Conservation (phyloP, 768 basidiomycete genomes). For the Suillus alpinus region DNA sequence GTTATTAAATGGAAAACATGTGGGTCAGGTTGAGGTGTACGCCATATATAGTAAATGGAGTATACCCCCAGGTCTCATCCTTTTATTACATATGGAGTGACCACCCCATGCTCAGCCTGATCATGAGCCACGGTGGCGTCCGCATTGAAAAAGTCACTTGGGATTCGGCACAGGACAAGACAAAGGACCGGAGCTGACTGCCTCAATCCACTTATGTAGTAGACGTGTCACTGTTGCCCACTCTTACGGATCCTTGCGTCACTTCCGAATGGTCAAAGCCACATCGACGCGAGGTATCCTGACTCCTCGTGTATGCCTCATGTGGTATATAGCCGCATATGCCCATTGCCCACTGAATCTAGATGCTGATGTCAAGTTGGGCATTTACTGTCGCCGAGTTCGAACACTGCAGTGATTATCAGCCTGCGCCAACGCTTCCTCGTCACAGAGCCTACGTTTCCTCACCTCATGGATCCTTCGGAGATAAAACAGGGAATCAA, state of each 20-base stretch:
- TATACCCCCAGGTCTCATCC: too few relatives aligned
- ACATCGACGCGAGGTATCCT: not conserved
- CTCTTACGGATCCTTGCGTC: not conserved
- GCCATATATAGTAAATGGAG: too few relatives aligned
- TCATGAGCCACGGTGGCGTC: too few relatives aligned
- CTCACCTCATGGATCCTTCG: not conserved
- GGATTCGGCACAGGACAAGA: too few relatives aligned
- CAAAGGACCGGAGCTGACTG: too few relatives aligned
- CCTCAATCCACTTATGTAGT: not conserved
- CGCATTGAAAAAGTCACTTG: too few relatives aligned
- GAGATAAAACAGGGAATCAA: not conserved
- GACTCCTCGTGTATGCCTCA: not conserved
- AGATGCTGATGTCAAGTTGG: not conserved
- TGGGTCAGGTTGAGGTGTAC: too few relatives aligned
- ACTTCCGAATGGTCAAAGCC: not conserved
- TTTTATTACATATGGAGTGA: too few relatives aligned
- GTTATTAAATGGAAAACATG: too few relatives aligned
- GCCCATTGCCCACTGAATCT: not conserved
- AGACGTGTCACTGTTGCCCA: too few relatives aligned
- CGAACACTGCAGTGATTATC: not conserved
- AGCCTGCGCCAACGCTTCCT: not conserved
- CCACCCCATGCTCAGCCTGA: too few relatives aligned
- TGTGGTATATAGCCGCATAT: not conserved
- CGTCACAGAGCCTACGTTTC: not conserved
- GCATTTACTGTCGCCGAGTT: not conserved